Conservation (phyloP, 768 basidiomycete genomes). For the Lactarius sanguifluus region DNA sequence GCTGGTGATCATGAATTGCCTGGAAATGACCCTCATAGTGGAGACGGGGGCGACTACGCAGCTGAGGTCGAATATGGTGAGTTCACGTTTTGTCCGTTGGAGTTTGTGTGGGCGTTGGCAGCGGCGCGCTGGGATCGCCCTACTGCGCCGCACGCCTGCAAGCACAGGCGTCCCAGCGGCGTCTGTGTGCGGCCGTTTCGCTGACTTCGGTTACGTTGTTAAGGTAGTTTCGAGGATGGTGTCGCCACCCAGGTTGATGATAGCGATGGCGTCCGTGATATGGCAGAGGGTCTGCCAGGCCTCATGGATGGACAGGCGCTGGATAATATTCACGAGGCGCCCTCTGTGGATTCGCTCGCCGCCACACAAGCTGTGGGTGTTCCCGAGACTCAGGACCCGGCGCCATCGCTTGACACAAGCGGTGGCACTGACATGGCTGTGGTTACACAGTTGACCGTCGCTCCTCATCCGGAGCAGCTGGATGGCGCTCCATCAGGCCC, state of each 20-base stretch:
- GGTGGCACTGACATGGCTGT: conserved; percentile 17
- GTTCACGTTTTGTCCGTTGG: conserved; percentile 31
- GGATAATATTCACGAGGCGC: conserved; percentile 28
- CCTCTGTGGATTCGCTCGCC: conserved; percentile 20
- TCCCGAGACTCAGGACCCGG: conserved; percentile 21
- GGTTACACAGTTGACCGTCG: conserved; percentile 6
- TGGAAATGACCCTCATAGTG: conserved; percentile 16
- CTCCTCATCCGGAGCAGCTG: conserved; percentile 27
- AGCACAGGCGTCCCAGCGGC: conserved; percentile 26
- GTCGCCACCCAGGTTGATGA: conserved; percentile 32
- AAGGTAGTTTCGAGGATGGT: conserved; percentile 47
- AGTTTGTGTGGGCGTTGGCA: conserved; percentile 35
- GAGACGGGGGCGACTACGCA: conserved; percentile 18
- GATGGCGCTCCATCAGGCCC: conserved; percentile 18
- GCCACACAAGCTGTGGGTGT: conserved; percentile 23
- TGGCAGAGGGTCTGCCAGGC: conserved; percentile 25
- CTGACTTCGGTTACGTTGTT: conserved; percentile 59
- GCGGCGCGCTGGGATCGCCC: conserved; percentile 35
- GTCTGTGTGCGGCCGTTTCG: conserved; percentile 46
- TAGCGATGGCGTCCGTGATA: conserved; percentile 28
- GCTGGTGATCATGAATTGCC: conserved; percentile 30
- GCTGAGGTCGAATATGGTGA: conserved; percentile 35
- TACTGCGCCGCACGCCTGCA: conserved; percentile 26
- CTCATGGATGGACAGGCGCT: conserved; percentile 29
- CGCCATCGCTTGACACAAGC: conserved; percentile 16